Evolutionary conservation across 352 stramenopile genomes (phyloP).

Genomic region (Phytophthora tentaculata): DNA sequence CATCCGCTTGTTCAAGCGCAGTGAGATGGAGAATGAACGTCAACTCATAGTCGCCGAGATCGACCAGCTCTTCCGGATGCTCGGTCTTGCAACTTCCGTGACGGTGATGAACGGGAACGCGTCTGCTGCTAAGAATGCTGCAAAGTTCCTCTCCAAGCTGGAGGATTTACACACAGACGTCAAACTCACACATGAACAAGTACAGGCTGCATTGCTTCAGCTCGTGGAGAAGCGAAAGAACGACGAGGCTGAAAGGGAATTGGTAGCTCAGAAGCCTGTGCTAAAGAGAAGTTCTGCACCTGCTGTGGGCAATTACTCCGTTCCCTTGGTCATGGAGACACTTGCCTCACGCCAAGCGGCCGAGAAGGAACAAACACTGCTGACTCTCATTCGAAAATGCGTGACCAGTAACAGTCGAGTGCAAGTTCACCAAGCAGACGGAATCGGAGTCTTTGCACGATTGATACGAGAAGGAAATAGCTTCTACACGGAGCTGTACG

Average conservation of each 20-base stretch:
- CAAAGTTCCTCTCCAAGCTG: constrained; percentile 32
- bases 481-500: constrained; percentile 31
- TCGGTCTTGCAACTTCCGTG: constrained; percentile 35
- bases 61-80: constrained; percentile 44
- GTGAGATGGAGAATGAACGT: constrained; percentile 37
- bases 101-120: constrained; percentile 27
- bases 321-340: constrained; percentile 23
- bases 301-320: constrained; percentile 20
- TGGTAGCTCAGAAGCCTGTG: constrained; percentile 18
- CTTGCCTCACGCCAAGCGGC: not conserved
- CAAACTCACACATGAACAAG: constrained; percentile 30
- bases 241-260: constrained; percentile 17
- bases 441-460: constrained; percentile 19
- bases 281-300: constrained; percentile 14
- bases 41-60: constrained; percentile 36
- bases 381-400: constrained; percentile 29
- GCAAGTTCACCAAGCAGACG: constrained; percentile 34
- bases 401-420: constrained; percentile 26
- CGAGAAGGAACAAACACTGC: constrained; percentile 24
- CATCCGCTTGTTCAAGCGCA: constrained; percentile 27
- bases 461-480: constrained; percentile 20
- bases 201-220: constrained; percentile 20
- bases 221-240: constrained; percentile 28
- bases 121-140: constrained; percentile 20
- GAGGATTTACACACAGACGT: constrained; percentile 26